These are phyloP conservation scores for Cladophialophora immunda DNA, from an alignment of 2,329 filamentous ascomycete genomes.

Conservation along the genomic window DNA sequence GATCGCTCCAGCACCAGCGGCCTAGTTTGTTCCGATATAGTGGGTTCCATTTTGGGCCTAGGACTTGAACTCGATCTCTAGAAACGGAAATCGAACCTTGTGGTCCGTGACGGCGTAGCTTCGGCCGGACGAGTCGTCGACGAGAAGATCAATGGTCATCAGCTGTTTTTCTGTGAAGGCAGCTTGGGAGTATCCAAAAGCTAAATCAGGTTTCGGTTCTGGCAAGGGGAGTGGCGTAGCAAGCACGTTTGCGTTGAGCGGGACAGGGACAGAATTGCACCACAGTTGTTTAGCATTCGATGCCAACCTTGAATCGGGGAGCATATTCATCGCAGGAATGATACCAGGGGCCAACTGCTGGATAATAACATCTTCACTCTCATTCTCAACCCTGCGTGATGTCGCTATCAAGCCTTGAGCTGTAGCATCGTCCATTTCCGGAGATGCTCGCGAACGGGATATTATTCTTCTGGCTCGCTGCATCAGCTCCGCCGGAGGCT, in stretches of 20 bases:
- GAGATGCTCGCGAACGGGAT: constrained; percentile 20
- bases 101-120: constrained; percentile 33
- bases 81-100: constrained; percentile 31
- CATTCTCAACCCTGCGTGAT: constrained; percentile 17
- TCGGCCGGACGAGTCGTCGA: constrained; percentile 27
- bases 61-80: constrained; percentile 32
- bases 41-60: constrained; percentile 31
- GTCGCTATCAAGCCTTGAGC: constrained; percentile 9
- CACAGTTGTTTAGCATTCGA: constrained; percentile 22
- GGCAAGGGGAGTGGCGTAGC: constrained; percentile 28
- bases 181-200: constrained; percentile 34
- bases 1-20: constrained; percentile 32
- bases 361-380: constrained; percentile 16
- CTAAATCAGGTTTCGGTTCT: constrained; percentile 27
- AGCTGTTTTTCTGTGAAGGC: constrained; percentile 32
- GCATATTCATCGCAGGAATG: constrained; percentile 21
- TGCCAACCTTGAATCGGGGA: constrained; percentile 26
- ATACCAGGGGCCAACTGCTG: constrained; percentile 18
- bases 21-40: constrained; percentile 34
- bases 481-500: constrained; percentile 22
- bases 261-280: constrained; percentile 32
- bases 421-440: constrained; percentile 27
- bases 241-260: constrained; percentile 4
- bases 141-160: constrained; percentile 26
- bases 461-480: constrained; percentile 20